Conservation (phyloP, 768 basidiomycete species). For the Rhodotorula sphaerocarpa region DNA sequence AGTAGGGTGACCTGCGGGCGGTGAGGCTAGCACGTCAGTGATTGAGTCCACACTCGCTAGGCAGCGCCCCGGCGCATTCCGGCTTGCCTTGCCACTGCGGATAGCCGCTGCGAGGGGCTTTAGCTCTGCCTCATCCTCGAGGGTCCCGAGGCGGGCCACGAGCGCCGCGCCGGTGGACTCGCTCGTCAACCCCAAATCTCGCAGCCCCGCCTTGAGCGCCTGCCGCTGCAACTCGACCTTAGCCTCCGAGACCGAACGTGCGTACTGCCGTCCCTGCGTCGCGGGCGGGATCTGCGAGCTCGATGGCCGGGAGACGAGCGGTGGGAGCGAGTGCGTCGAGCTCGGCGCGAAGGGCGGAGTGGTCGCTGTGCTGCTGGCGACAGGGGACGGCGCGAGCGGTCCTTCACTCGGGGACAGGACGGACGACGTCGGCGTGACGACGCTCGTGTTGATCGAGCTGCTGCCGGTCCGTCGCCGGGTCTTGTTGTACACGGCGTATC, state of each 20-base stretch:
- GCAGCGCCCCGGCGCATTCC: too few relatives aligned
- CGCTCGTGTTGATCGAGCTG: neutral
- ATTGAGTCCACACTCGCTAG: neutral
- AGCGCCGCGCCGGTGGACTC: conserved; percentile 67
- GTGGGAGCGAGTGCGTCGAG: conserved; percentile 15
- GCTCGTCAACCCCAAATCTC: conserved; percentile 58
- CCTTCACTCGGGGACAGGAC: neutral
- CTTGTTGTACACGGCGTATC: conserved; percentile 7
- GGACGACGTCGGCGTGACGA: neutral
- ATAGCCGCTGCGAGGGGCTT: conserved; percentile 59
- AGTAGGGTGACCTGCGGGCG: conserved; percentile 62
- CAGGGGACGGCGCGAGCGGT: neutral
- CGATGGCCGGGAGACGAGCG: conserved; percentile 26
- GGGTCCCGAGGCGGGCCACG: conserved; percentile 40
- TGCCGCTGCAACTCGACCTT: conserved; percentile 54
- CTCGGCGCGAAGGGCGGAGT: conserved; percentile 20
- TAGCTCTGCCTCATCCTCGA: conserved; percentile 57
- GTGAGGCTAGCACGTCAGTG: neutral
- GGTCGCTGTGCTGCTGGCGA: neutral
- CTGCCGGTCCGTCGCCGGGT: neutral
- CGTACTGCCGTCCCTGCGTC: neutral
- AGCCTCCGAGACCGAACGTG: conserved; percentile 26
- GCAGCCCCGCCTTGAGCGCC: conserved; percentile 64
- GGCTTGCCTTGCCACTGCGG: conserved; percentile 59
- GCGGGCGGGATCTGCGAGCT: conserved; percentile 22